phyloP scores from a whole-genome alignment of 2,329 filamentous ascomycete genomes.

The Aspergillus sp. region DNA sequence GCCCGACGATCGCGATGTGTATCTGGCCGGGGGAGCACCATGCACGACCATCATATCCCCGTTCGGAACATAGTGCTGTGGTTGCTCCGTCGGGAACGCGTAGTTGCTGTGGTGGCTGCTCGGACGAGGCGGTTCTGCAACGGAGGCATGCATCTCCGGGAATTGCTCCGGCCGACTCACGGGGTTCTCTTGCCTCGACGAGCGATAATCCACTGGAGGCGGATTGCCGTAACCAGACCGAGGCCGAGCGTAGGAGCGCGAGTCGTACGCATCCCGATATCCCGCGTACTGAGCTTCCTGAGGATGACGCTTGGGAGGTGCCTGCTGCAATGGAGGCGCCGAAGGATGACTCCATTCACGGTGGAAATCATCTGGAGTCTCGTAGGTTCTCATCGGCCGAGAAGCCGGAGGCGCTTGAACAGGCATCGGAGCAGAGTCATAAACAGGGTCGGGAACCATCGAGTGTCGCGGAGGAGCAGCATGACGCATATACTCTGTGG shows the following conservation, averaged over 20 bases:
- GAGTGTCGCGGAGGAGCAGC: slow-evolving; percentile 71
- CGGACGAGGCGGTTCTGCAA: slow-evolving; percentile 12
- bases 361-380: slow-evolving; percentile 31
- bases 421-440: slow-evolving; percentile 44
- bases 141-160: slow-evolving; percentile 12
- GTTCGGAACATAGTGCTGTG: slow-evolving; percentile 26
- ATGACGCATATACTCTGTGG: slow-evolving; percentile 71
- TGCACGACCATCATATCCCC: slow-evolving; percentile 25
- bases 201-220: slow-evolving; percentile 23
- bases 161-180: slow-evolving; percentile 16
- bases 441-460: slow-evolving; percentile 48
- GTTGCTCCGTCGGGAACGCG: slow-evolving; percentile 12
- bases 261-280: slow-evolving; percentile 21
- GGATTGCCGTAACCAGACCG: slow-evolving; percentile 26
- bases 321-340: slow-evolving; percentile 17
- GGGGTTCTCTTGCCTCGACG: slow-evolving; percentile 20
- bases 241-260: slow-evolving; percentile 22
- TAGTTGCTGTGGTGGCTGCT: slow-evolving; percentile 20
- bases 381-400: slow-evolving; percentile 25
- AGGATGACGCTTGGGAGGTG: slow-evolving; percentile 15
- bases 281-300: slow-evolving; percentile 23
- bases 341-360: slow-evolving; percentile 25
- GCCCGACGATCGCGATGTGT: slow-evolving; percentile 16
- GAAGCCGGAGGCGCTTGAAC: slow-evolving; percentile 24
- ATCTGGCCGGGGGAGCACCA: slow-evolving; percentile 10